Evolutionary conservation across 805 yeast species (phyloP).

Genomic region (Isabelozyma pseudorhagii): DNA sequence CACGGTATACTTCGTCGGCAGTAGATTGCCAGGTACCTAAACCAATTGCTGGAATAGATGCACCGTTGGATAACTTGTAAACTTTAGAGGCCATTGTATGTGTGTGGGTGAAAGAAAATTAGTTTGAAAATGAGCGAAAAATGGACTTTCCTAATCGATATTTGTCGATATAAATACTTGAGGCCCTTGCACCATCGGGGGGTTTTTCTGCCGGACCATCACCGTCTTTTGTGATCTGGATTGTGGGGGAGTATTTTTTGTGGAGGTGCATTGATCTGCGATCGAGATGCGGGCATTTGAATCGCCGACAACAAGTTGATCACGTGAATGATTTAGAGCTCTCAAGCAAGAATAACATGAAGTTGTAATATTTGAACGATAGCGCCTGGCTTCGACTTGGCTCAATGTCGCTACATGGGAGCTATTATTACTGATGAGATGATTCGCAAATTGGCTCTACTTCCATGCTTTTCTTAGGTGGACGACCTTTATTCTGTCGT

Average conservation of each 20-base stretch:
- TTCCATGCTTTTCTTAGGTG: too few relatives aligned
- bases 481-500: too few relatives aligned
- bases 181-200: background rate
- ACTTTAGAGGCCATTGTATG: background rate
- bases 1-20: conserved; percentile 49
- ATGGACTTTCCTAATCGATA: background rate
- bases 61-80: conserved; percentile 3
- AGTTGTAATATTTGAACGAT: too few relatives aligned
- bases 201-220: background rate
- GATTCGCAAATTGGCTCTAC: too few relatives aligned
- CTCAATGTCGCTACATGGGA: too few relatives aligned
- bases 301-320: background rate
- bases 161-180: background rate
- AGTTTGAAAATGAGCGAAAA: background rate
- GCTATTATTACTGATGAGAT: too few relatives aligned
- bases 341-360: too few relatives aligned
- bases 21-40: conserved; percentile 34
- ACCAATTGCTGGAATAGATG: conserved; percentile 13
- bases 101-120: background rate
- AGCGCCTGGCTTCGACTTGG: too few relatives aligned
- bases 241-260: background rate
- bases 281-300: background rate
- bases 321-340: too few relatives aligned
- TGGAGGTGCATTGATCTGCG: background rate
- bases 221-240: background rate